Percentiles rank a stretch among this genome's conserved stretches.
Conservation (phyloP, 805 yeast genomes). For the Ogataea degrootiae region DNA sequence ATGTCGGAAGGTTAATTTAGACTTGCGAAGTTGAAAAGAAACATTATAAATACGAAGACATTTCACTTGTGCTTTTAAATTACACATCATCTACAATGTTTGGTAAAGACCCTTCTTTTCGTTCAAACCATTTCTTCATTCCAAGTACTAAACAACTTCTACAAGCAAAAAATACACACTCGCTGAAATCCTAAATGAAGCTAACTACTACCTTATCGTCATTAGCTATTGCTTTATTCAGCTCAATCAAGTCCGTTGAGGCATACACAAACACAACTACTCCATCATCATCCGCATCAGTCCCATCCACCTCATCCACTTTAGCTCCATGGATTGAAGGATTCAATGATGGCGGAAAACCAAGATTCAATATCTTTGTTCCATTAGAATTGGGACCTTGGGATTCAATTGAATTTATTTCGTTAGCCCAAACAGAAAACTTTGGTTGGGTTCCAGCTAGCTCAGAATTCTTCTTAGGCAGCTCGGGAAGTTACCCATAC, state of each 20-base stretch:
- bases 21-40: too few relatives aligned
- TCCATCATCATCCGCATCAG: constrained; percentile 3
- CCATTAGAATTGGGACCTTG: constrained; percentile 19
- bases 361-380: constrained; percentile 16
- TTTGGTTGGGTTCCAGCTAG: constrained; percentile 18
- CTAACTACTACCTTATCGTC: not conserved
- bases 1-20: too few relatives aligned
- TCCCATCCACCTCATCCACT: constrained; percentile 6
- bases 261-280: constrained; percentile 6
- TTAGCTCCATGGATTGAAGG: constrained; percentile 19
- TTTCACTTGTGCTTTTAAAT: too few relatives aligned
- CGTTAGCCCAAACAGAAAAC: constrained; percentile 11
- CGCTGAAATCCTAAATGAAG: not conserved
- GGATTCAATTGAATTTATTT: constrained; percentile 12
- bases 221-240: not conserved
- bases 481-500: constrained; percentile 1
- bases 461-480: constrained; percentile 7
- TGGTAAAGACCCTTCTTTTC: too few relatives aligned
- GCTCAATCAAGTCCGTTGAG: constrained; percentile 5
- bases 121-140: too few relatives aligned
- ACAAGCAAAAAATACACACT: too few relatives aligned
- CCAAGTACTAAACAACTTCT: too few relatives aligned
- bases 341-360: constrained; percentile 12
- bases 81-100: too few relatives aligned
- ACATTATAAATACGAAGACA: too few relatives aligned